phyloP scores from a whole-genome alignment of 305 asterid genomes.

The Withania somnifera region DNA sequence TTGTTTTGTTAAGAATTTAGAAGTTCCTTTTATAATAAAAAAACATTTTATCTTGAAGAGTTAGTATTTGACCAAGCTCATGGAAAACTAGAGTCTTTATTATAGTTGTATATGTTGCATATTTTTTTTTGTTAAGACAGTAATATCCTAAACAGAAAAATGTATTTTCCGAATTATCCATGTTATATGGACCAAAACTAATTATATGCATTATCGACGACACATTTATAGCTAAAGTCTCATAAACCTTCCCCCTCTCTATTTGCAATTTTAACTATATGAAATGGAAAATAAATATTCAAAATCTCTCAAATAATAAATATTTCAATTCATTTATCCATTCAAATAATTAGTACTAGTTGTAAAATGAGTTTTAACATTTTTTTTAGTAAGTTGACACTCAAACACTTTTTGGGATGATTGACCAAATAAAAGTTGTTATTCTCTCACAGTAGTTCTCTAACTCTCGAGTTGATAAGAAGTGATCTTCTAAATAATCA shows the following conservation, averaged over 20 bases:
- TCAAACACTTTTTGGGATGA: neutral
- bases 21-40: neutral
- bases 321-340: neutral
- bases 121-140: neutral
- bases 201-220: neutral
- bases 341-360: neutral
- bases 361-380: neutral
- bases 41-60: neutral
- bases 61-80: neutral
- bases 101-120: neutral
- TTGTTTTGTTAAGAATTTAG: neutral
- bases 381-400: neutral
- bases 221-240: neutral
- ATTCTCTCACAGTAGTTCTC: neutral
- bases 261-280: neutral
- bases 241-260: neutral
- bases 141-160: neutral
- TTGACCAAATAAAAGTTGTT: neutral
- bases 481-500: too few relatives aligned
- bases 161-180: neutral
- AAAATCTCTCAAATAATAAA: neutral
- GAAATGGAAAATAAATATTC: neutral
- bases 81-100: neutral
- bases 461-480: neutral
- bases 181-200: neutral